phyloP scores from a whole-genome alignment of 495 filamentous ascomycete species.

The Hypoxylon intermedium region DNA sequence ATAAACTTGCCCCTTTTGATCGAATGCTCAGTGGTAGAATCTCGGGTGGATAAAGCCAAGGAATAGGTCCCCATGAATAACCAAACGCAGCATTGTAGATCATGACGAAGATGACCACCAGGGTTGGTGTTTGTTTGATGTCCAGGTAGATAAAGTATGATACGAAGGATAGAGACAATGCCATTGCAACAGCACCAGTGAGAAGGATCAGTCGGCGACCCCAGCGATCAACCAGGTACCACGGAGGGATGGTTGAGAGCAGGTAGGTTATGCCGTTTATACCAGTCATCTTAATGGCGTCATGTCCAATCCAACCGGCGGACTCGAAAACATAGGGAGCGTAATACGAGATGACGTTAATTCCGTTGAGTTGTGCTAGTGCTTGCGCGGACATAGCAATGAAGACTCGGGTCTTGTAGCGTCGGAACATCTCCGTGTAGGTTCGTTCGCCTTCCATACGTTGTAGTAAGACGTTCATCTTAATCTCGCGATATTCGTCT shows the following conservation, averaged over 20 bases:
- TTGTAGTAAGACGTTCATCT: slow-evolving; percentile 92
- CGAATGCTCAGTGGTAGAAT: slow-evolving; percentile 96
- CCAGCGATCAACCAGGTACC: slow-evolving; percentile 96
- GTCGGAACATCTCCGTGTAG: slow-evolving; percentile 92
- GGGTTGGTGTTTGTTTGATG: slow-evolving; percentile 71
- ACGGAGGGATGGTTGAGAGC: slow-evolving; percentile 88
- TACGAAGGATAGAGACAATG: slow-evolving; percentile 85
- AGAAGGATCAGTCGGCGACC: slow-evolving; percentile 90
- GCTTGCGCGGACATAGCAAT: slow-evolving; percentile 99
- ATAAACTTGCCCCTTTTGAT: slow-evolving; percentile 95
- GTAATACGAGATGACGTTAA: slow-evolving; percentile 99
- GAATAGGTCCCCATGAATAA: slow-evolving; percentile 98
- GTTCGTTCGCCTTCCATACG: slow-evolving; percentile 93
- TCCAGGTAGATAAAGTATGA: slow-evolving; percentile 96
- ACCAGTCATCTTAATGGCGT: slow-evolving; percentile 95
- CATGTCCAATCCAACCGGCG: slow-evolving; percentile 88
- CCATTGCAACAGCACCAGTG: slow-evolving; percentile 90
- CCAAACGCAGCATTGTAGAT: slow-evolving; percentile 98
- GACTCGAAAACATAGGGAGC: slow-evolving; percentile 96
- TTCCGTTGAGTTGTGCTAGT: slow-evolving; percentile 94
- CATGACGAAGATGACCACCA: slow-evolving; percentile 95
- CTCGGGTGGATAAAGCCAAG: slow-evolving; percentile 97
- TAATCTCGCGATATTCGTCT: slow-evolving; percentile 97
- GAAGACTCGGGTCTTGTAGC: slow-evolving; percentile 89
- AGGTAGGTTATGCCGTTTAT: slow-evolving; percentile 95